Evolutionary conservation across 2,329 filamentous ascomycete genomes (phyloP).

Genomic region (Venturia aucupariae): DNA sequence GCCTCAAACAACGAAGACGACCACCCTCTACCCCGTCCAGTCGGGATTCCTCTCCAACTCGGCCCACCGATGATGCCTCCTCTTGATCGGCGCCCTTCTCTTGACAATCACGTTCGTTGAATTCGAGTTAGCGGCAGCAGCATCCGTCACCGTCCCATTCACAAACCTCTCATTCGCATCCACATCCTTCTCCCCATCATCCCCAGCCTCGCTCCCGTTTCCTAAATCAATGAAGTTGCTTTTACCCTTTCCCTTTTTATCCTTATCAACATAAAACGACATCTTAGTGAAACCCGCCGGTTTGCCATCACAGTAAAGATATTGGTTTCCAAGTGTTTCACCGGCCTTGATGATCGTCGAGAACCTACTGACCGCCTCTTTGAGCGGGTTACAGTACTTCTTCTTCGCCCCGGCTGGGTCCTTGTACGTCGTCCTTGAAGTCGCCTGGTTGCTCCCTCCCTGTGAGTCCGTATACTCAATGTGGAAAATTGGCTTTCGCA

Average conservation of each 20-base stretch:
- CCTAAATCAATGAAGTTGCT: not conserved
- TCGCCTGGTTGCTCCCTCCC: not conserved
- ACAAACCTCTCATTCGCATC: not conserved
- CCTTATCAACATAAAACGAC: not conserved
- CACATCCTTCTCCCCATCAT: not conserved
- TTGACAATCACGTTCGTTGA: not conserved
- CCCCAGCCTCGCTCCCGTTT: not conserved
- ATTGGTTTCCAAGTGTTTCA: not conserved
- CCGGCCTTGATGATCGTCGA: constrained; percentile 11
- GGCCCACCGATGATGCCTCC: not conserved
- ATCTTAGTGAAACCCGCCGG: not conserved
- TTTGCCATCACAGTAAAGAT: constrained; percentile 10
- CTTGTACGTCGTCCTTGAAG: not conserved
- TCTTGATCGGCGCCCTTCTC: constrained; percentile 1
- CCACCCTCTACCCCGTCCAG: not conserved
- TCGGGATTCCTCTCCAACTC: constrained; percentile 2
- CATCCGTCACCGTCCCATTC: not conserved
- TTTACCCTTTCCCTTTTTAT: not conserved
- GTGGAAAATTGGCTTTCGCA: constrained; percentile 60
- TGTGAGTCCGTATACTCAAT: constrained; percentile 50
- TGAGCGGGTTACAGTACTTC: constrained; percentile 8
- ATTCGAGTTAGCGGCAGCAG: no score
- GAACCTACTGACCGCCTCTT: not conserved
- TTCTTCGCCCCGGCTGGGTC: not conserved
- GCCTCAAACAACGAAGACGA: not conserved